phyloP scores from a whole-genome alignment of 78 protist genomes.

The Dictyostelium capitatum region DNA sequence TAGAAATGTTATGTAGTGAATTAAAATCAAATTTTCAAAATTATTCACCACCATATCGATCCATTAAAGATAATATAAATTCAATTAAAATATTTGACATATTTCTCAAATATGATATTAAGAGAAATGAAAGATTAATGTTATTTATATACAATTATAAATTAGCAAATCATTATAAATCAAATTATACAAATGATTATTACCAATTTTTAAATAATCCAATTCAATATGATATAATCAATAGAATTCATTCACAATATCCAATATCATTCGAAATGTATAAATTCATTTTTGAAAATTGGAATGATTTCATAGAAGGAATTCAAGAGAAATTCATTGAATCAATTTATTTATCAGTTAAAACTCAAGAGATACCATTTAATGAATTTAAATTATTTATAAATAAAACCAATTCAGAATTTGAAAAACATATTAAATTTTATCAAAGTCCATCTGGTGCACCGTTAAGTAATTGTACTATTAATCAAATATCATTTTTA shows the following conservation, averaged over 20 bases:
- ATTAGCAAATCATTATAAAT: not conserved
- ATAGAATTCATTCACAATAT: not conserved
- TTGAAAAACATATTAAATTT: not conserved
- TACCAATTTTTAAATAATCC: not conserved
- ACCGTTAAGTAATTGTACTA: not conserved
- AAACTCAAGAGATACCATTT: not conserved
- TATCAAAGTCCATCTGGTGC: not conserved
- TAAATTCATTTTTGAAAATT: not conserved
- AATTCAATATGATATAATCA: not conserved
- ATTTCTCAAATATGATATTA: not conserved
- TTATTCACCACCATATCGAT: not conserved
- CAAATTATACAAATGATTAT: not conserved
- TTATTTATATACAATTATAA: not conserved
- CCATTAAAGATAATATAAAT: not conserved
- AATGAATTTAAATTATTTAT: not conserved
- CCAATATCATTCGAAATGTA: not conserved
- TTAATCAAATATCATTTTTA: not conserved
- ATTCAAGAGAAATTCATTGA: not conserved
- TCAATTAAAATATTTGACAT: not conserved
- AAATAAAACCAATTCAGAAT: not conserved
- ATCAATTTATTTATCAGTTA: not conserved
- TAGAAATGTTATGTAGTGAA: not conserved
- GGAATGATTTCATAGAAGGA: not conserved
- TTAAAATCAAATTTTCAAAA: not conserved
- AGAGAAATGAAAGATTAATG: not conserved